phyloP scores from a whole-genome alignment of 768 basidiomycete species.

The Collybia nuda region DNA sequence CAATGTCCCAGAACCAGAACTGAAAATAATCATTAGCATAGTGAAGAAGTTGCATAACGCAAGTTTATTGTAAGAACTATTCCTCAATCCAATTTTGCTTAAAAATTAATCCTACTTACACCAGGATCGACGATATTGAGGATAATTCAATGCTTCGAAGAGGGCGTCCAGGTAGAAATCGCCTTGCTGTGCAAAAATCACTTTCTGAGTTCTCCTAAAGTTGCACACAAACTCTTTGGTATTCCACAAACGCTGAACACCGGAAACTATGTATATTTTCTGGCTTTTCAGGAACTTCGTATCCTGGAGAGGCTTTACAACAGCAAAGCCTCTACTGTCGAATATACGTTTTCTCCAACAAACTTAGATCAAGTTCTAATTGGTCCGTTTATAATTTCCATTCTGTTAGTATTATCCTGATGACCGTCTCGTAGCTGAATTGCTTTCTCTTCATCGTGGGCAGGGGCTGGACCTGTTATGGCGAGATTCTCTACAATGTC shows the following conservation, averaged over 20 bases:
- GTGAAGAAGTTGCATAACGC: constrained; percentile 97
- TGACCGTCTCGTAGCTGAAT: constrained; percentile 40
- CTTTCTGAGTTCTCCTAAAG: constrained; percentile 33
- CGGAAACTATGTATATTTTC: constrained; percentile 94
- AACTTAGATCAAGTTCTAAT: background rate
- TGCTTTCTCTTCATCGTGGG: constrained; percentile 83
- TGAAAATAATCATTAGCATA: constrained; percentile 73
- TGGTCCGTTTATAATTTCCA: background rate
- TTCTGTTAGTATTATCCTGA: background rate
- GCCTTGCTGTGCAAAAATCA: too few relatives aligned
- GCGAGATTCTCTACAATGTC: constrained; percentile 88
- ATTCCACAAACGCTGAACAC: constrained; percentile 94
- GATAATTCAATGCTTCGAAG: constrained; percentile 83
- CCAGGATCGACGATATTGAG: constrained; percentile 91
- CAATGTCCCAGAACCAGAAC: constrained; percentile 69
- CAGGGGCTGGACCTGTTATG: constrained; percentile 93
- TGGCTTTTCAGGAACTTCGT: constrained; percentile 73
- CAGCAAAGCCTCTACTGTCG: background rate
- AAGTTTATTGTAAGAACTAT: constrained; percentile 70
- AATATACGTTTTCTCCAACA: background rate
- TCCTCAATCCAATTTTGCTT: background rate
- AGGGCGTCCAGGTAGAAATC: constrained; percentile 68
- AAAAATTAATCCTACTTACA: background rate
- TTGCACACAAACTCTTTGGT: constrained; percentile 93
- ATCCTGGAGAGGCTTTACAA: background rate